Percentiles rank a stretch among this genome's conserved stretches.
phyloP scores from a whole-genome alignment of 2,329 filamentous ascomycete species.

The Curvularia sp. region DNA sequence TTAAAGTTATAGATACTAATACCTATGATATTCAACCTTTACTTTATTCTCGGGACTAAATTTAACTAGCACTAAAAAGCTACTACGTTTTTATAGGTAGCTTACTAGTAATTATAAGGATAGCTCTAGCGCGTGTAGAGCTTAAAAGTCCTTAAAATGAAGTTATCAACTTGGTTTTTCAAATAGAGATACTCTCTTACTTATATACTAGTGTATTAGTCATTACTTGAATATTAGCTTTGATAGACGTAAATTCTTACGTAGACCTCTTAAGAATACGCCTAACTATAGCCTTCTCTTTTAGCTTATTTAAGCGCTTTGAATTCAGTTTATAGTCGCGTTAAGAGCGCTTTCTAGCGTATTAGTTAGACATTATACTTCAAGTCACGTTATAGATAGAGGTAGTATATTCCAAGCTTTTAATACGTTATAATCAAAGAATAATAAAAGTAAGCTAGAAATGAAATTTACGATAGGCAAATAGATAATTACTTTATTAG shows the following conservation, averaged over 20 bases:
- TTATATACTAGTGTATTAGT: background rate
- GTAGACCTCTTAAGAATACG: background rate
- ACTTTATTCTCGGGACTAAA: no score
- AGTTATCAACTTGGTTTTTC: background rate
- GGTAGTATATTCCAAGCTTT: no score
- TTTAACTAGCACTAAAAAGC: no score
- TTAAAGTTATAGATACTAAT: no score
- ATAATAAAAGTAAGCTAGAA: no score
- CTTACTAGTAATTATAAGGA: background rate
- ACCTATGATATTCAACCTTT: no score
- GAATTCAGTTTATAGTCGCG: background rate
- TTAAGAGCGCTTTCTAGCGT: background rate
- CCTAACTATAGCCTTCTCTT: background rate
- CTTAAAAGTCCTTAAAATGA: background rate
- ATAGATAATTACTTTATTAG: no score
- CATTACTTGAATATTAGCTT: background rate
- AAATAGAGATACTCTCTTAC: background rate
- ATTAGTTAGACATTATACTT: no score
- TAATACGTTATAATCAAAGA: no score
- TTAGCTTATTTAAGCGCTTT: slow-evolving; percentile 1
- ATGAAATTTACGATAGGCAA: no score
- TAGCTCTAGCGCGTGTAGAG: background rate
- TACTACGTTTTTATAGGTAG: background rate
- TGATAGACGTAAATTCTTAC: background rate
- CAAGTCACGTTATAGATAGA: no score